Evolutionary conservation across 2,329 filamentous ascomycete species (phyloP), one percentile per base, ranked within the genome.

Genomic region (Zymoseptoria ardabiliae): DNA sequence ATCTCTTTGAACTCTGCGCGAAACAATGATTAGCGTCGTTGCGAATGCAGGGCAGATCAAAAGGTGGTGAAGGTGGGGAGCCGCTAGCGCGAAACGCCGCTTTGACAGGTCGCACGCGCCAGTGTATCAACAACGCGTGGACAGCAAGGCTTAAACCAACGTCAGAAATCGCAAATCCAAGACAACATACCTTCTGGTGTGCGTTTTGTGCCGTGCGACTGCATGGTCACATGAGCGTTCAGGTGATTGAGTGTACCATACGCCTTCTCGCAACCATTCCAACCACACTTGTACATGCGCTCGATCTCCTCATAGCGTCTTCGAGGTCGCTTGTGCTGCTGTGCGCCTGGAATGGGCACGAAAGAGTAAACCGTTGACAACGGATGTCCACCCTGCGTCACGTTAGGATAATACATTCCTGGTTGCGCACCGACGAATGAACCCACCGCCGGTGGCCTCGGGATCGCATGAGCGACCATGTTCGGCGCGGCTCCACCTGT

Each of bases 201-300:
- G 66, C 94, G 85, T 79, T 99, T 99, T 66, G 85, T 81, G 10
- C 94, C 94, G 70, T 99, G 94, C 62, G 90, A 94, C 75, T 99
- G 94, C 94, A 97, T 97, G 13, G 94, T 97, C 54, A 99, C 94
- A 72, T 99, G 94, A 48, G 94, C 94, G 72, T 99, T 99, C 68
- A 99, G 75, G 74, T 99, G 94, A 75, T 99, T 99, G 63, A 99
- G 78, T 53, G 94, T 99, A 61, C 94, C 94, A 68, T 99, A 99
- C 2, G 94, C 94, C 78, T 99, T 99, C 76, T 99, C 94, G 72
- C 94, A 99, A 8, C 92, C 92, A 66, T 97, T 93, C 90, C 91
- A 97, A 23, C 93, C 94, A 72, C 94, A 99, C 77, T 97, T 97
- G 81, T 99, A 97, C 94, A 99, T 97, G 72, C 94, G 87, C 79